Conservation (phyloP, 169 alveolate genomes). For the Neospora caninum region DNA sequence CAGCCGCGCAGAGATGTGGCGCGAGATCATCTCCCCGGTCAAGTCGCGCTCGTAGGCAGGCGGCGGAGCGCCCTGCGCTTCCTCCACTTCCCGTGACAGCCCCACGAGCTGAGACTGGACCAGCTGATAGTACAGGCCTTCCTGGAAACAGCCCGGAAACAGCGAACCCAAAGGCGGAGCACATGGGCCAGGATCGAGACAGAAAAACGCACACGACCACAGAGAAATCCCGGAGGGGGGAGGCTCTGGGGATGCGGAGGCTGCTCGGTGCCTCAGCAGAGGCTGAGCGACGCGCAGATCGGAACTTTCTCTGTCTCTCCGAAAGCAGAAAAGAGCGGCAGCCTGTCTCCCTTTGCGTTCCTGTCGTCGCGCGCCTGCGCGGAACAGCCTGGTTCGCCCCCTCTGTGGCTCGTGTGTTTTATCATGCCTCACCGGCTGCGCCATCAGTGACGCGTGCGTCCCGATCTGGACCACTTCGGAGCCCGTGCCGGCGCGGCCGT, state of each 20-base stretch:
- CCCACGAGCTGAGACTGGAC: slow-evolving; percentile 36
- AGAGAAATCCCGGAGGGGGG: no score
- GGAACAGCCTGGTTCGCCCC: no score
- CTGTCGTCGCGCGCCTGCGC: no score
- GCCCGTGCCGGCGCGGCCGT: slow-evolving; percentile 37
- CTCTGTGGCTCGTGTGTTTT: not conserved
- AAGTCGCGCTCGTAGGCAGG: not conserved
- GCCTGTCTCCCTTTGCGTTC: no score
- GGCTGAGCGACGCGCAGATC: no score
- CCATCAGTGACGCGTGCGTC: slow-evolving; percentile 78
- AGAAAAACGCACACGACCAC: no score
- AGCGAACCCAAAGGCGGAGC: no score
- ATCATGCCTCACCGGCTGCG: not conserved
- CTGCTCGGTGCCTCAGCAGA: not conserved
- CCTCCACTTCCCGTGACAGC: not conserved
- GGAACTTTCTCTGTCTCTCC: no score
- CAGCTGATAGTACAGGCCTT: slow-evolving; percentile 54
- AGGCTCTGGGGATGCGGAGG: no score
- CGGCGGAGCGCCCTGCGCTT: not conserved
- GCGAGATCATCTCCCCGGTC: not conserved
- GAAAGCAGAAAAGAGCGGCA: no score
- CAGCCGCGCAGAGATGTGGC: not conserved
- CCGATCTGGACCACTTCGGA: slow-evolving; percentile 77
- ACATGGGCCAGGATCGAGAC: no score
- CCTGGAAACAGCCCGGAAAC: not conserved